Conservation (phyloP, 495 filamentous ascomycete genomes). For the Usnea hakonensis region DNA sequence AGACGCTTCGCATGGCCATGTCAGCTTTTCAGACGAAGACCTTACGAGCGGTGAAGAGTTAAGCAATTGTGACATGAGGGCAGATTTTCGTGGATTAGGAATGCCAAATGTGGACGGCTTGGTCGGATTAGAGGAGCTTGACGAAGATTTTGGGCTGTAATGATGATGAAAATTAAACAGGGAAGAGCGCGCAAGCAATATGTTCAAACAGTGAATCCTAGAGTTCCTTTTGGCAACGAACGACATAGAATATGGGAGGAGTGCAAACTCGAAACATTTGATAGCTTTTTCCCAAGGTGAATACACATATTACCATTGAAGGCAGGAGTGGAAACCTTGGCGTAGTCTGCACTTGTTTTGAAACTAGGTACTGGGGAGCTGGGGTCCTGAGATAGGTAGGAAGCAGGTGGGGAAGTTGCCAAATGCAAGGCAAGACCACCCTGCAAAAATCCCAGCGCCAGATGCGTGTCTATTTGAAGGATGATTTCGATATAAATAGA, state of each 20-base stretch:
- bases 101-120: slow-evolving; percentile 21
- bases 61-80: slow-evolving; percentile 21
- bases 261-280: not conserved
- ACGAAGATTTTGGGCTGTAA: slow-evolving; percentile 15
- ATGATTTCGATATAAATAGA: not conserved
- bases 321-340: not conserved
- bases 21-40: slow-evolving; percentile 73
- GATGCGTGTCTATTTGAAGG: not conserved
- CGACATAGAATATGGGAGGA: not conserved
- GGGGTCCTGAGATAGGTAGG: not conserved
- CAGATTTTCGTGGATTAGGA: slow-evolving; percentile 20
- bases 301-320: not conserved
- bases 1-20: slow-evolving; percentile 54
- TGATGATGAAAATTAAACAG: not conserved
- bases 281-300: not conserved
- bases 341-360: not conserved
- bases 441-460: not conserved
- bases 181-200: not conserved
- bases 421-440: slow-evolving; percentile 13
- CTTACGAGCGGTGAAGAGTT: slow-evolving; percentile 41
- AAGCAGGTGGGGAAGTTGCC: not conserved
- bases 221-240: not conserved
- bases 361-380: not conserved
- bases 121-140: slow-evolving; percentile 23
- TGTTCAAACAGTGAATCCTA: not conserved